Conservation (phyloP, 306 rosid species). For the Arachis hypogaea region DNA sequence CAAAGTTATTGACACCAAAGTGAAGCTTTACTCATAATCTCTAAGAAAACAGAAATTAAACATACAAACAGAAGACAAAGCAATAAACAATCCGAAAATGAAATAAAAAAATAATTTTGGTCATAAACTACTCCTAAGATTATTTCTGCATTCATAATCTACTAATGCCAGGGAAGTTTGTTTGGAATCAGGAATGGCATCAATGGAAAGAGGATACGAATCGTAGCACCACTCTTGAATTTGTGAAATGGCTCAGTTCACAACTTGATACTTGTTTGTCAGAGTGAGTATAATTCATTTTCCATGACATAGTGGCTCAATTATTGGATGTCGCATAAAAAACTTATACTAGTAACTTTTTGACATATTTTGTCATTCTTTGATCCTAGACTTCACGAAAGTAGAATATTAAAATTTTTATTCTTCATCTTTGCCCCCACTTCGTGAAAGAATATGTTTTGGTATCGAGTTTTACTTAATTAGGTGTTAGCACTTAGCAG, state of each 20-base stretch:
- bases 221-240: conserved; percentile 61
- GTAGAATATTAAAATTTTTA: background rate
- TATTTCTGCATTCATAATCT: conserved; percentile 4
- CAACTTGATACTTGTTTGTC: conserved; percentile 61
- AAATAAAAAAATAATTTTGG: conserved; percentile 21
- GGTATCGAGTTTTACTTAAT: background rate
- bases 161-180: conserved; percentile 32
- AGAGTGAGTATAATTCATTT: conserved; percentile 64
- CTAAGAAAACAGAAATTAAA: too few relatives aligned
- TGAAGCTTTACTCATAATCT: too few relatives aligned
- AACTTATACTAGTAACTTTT: conserved; percentile 1
- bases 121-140: background rate
- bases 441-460: background rate
- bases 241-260: conserved; percentile 81
- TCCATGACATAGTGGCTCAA: conserved; percentile 23
- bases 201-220: conserved; percentile 72
- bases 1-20: too few relatives aligned
- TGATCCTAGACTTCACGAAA: background rate
- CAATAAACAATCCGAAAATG: background rate
- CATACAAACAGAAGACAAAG: background rate
- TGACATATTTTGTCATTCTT: background rate
- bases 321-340: conserved; percentile 6
- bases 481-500: background rate
- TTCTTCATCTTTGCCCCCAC: background rate
- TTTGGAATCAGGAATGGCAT: conserved; percentile 67